Base-by-base conservation (phyloP, 2,329 filamentous ascomycete genomes). In the Paracoccidioides lutzii region DNA sequence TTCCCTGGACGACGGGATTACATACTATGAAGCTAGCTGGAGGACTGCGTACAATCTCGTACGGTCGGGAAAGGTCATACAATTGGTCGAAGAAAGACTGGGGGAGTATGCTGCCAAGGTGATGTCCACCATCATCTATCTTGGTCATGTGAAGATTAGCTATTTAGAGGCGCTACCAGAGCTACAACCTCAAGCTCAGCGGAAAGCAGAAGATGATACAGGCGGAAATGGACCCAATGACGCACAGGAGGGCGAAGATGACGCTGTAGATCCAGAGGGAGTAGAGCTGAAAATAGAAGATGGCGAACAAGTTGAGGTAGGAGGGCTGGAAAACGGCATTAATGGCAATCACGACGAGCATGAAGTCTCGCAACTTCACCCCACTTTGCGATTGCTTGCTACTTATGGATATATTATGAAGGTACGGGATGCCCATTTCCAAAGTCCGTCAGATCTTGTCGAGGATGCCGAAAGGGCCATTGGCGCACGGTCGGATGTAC, bases 1-100 rank as follows among this genome's bases (percentile, higher is more conserved):
- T 61, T 79, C 83, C 58, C 67, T 76, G 55, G 80, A 84, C 55
- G 78, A 81, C 45, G 79, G 78, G 48, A 69, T 78, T 52, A 86
- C 87, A 30, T 83, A 82, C 67, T 98, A 97, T 73, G 88, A 95
- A 68, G 87, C 89, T 57, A 90, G 96, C 64, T 77, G 84, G 66
- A 76, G 83, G 61, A 82, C 84, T 59, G 87, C 89, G 60, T 97
- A 97, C 72, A 84, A 84, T 62, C 77, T 96, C 45, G 76, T 90
- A 41, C 86, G 93, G 57, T 81, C 82, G 3, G 90, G 89, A 45
- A 93, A 89, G 71, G 86, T 95, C 42, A 74, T 93, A 33, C 81
- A 90, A 60, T 76, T 88, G 58, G 79, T 93, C 45, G 83, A 89
- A 61, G 79, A 78, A 38, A 81, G 85, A 62, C 85, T 89, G 66